Evolutionary conservation across 2,329 filamentous ascomycete genomes (phyloP), one percentile per base, ranked within the genome.

Genomic region (Arthrobotrys megalospora): DNA sequence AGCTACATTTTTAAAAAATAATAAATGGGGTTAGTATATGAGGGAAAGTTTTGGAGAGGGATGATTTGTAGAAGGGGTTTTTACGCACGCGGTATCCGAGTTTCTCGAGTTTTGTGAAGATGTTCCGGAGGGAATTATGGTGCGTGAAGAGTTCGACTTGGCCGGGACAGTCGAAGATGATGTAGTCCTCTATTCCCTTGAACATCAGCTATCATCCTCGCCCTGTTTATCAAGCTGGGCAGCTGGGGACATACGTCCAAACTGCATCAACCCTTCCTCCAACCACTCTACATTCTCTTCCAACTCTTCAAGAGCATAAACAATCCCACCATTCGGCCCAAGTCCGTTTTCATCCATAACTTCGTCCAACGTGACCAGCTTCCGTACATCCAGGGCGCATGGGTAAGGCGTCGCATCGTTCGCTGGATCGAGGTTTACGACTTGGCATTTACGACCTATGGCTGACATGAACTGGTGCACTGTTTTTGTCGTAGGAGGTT

Each of bases 141-240:
- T 98, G 96, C 53, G 95, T 98, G 83, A 97, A 98, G 5, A 99
- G 88, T 85, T 99, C 96, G 60, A 98, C 95, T 84, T 99, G 96
- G 0, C 96, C 96, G 0, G 96, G 96, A 81, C 96, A 98, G 85
- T 99, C 96, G 80, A 99, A 97, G 10, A 99, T 85, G 71, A 99
- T 86, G 83, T 98, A 99, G 81, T 98, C 94, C 80, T 97, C 93
- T 85, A 53, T 28, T 6, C 16, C 12, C 19, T 8, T 12, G 24
- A 32, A 52, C 19, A 28, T 66, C 10, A 70, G 63, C 45, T 24
- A 19, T 43, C 19, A 32, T 8, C 12, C 4, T 28, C 38, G 11
- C 45, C 28, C 28, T n/a, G 63, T 16, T 16, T 16, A 32, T 8
- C 43, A 16, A 28, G 43, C 48, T n/a, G 11, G 12, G 48, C 41